Percentiles rank a stretch among this genome's conserved stretches.
These are phyloP conservation scores for Helotiales sp. DNA, from an alignment of 2,329 filamentous ascomycete species.

Conservation along the genomic window DNA sequence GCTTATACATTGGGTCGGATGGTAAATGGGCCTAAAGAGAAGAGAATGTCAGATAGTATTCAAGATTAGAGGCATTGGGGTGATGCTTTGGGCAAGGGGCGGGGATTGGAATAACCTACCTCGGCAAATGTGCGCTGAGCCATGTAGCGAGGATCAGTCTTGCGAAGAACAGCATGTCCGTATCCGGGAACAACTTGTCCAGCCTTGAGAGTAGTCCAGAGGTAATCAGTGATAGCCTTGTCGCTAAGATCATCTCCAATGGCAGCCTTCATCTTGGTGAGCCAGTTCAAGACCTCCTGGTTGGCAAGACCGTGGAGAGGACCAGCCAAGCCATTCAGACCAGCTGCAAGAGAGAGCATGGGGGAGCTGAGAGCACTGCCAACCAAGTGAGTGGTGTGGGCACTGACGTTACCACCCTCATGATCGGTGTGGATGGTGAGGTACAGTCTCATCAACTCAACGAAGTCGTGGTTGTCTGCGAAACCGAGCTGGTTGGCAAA, in stretches of 20 bases:
- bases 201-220: conserved; percentile 94
- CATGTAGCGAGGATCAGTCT: conserved; percentile 99
- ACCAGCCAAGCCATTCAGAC: conserved; percentile 96
- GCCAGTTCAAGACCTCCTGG: conserved; percentile 99
- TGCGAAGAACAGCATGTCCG: conserved; percentile 97
- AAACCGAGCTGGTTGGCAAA: conserved; percentile 99
- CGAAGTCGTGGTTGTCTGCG: conserved; percentile 91
- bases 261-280: conserved; percentile 96
- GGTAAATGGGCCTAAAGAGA: conserved; percentile 73
- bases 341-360: conserved; percentile 94
- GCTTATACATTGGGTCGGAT: conserved; percentile 99
- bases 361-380: conserved; percentile 96
- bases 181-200: conserved; percentile 98
- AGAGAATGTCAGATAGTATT: background rate
- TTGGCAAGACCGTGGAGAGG: conserved; percentile 99
- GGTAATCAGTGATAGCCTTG: conserved; percentile 96
- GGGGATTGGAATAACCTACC: conserved; percentile 23
- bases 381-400: conserved; percentile 98
- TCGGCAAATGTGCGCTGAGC: conserved; percentile 94
- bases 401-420: conserved; percentile 98
- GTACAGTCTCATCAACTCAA: conserved; percentile 98
- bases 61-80: too few species aligned
- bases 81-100: background rate
- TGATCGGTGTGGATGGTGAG: conserved; percentile 99
- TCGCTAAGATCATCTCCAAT: conserved; percentile 95